Evolutionary conservation across 768 basidiomycete genomes (phyloP), one percentile per base, ranked within the genome.

Genomic region (Daedalea quercina): DNA sequence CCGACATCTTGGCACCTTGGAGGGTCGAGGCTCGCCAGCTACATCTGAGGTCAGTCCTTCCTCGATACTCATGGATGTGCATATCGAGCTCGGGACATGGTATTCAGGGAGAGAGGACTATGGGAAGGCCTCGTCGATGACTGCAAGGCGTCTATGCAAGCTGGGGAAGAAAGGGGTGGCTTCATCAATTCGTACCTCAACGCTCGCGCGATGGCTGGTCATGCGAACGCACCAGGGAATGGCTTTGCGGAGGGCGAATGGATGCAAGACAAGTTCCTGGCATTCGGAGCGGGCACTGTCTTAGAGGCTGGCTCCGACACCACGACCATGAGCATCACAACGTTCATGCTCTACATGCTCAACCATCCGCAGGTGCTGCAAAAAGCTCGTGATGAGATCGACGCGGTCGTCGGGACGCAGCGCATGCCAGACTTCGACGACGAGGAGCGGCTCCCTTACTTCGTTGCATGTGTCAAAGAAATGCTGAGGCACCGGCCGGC

Each of bases 301-400:
- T 63, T 67, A 22, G 66, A 67, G 45, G 67, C 66, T 8, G 67
- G 66, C 17, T 62, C 65, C 7, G 67, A 68, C 42, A 68, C 67
- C 9, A 63, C 61, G 1, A 58, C 66, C 9, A 60, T 58, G 22
- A 60, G 64, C 23, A 60, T 69, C 41, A 60, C 60, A 34, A 49
- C 61, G 11, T 63, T 67, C 44, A 37, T 70, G 25, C 59, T 65
- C 1, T 59, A 60, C 19, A 57, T 63, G 40, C 50, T 55, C 19
- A 33, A 37, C 23, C 42, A 60, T 22, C 59, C 59, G 23, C 51
- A 55, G 23, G 55, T 61, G 1, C 54, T 59, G 43, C 70, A 58
- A 37, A 76, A 74, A 34, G 84, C 81, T 0, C 82, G 85, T 59
- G 68, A 71, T n/a, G 84, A 87, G 51, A 71, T 87, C n/a, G 85